Percentiles rank a stretch among this genome's conserved stretches.
Conservation (phyloP, 2,329 filamentous ascomycete genomes). For the Paraphaeosphaeria sporulosa region DNA sequence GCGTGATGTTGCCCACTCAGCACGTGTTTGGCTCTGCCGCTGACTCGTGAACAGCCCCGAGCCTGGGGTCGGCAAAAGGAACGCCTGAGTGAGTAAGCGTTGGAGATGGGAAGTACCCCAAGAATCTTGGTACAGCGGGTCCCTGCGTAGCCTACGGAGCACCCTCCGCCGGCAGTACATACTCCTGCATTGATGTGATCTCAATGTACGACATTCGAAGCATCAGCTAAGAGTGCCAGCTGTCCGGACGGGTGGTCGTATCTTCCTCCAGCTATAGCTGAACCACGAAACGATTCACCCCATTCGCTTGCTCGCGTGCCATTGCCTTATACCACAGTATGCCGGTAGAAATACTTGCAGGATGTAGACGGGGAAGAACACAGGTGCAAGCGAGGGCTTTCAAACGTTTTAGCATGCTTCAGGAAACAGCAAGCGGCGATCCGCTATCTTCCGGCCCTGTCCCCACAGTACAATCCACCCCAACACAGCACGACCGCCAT, state of each 20-base stretch:
- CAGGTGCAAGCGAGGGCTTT: background rate
- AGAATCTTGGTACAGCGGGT: too few species aligned
- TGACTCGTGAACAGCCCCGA: background rate
- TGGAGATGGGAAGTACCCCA: background rate
- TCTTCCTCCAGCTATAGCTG: background rate
- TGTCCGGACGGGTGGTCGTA: background rate
- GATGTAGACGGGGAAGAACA: background rate
- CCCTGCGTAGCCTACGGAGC: too few species aligned
- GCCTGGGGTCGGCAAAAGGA: background rate
- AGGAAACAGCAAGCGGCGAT: background rate
- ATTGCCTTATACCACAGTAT: background rate
- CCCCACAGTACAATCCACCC: background rate
- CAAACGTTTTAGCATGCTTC: background rate
- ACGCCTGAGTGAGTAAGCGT: background rate
- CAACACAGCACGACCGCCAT: background rate
- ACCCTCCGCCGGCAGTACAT: too few species aligned
- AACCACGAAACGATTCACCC: background rate
- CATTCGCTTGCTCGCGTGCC: background rate
- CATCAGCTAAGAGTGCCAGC: background rate
- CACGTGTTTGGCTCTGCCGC: background rate
- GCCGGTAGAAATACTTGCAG: background rate
- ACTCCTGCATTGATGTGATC: background rate
- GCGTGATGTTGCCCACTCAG: background rate
- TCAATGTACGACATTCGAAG: background rate
- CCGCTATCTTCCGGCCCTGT: background rate